phyloP scores from a whole-genome alignment of 352 stramenopile genomes.

The Peronospora farinosa region DNA sequence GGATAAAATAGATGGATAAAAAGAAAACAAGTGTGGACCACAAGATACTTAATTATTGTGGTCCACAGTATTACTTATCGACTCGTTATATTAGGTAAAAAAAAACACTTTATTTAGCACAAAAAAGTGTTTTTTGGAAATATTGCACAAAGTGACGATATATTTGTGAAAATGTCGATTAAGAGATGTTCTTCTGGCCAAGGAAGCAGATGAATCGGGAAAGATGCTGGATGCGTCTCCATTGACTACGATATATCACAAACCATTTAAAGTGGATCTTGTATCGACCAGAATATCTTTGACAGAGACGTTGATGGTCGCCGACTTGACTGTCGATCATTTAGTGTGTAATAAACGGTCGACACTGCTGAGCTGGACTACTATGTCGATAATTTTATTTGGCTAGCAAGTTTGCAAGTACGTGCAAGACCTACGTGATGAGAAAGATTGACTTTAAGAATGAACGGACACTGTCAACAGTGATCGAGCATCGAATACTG shows the following conservation, averaged over 20 bases:
- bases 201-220: constrained; percentile 8
- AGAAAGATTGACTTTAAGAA: constrained; percentile 40
- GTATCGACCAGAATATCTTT: constrained; percentile 15
- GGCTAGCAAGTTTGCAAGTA: constrained; percentile 30
- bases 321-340: constrained; percentile 24
- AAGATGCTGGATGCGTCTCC: constrained; percentile 33
- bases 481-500: constrained; percentile 36
- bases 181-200: too few species aligned
- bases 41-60: not conserved
- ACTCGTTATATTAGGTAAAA: too few species aligned
- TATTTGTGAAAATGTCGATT: too few species aligned
- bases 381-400: constrained; percentile 41
- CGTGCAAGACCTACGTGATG: constrained; percentile 37
- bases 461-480: constrained; percentile 21
- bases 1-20: not conserved
- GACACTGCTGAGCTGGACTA: constrained; percentile 37
- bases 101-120: not conserved
- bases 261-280: constrained; percentile 18
- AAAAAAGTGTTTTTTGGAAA: too few species aligned
- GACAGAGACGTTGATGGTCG: constrained; percentile 26
- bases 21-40: not conserved
- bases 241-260: constrained; percentile 38
- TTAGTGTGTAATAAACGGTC: constrained; percentile 34
- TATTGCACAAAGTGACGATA: too few species aligned
- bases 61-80: not conserved